A percentile compares a stretch with the other conserved stretches of the same genome.
These are phyloP conservation scores for Spirogloea muscicola DNA, from an alignment of 139 green algal species.

Conservation along the genomic window DNA sequence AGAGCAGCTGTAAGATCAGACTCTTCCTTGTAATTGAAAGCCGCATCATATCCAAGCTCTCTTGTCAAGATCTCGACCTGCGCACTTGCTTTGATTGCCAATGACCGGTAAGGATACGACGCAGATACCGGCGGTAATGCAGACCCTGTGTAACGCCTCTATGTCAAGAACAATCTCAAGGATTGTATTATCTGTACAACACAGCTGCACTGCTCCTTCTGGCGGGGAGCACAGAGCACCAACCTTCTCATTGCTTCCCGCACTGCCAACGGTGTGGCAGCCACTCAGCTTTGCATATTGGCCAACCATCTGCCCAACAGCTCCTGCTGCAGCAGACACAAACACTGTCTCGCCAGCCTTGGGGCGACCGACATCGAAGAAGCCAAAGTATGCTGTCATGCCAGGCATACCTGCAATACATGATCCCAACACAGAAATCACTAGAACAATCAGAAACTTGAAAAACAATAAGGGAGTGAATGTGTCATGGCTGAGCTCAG, in stretches of 20 bases:
- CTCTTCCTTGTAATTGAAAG: constrained; percentile 56
- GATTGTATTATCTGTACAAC: too few species aligned
- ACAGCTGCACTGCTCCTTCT: too few species aligned
- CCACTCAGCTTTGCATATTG: constrained; percentile 55
- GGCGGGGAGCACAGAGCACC: too few species aligned
- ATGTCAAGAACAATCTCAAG: too few species aligned
- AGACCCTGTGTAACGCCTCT: too few species aligned
- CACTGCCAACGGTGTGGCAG: constrained; percentile 52
- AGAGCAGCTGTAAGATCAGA: constrained; percentile 9
- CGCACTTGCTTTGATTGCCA: too few species aligned
- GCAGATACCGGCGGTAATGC: too few species aligned
- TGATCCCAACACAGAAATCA: too few species aligned
- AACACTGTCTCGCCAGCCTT: constrained; percentile 44
- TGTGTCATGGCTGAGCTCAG: too few species aligned
- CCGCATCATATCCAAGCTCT: constrained; percentile 45
- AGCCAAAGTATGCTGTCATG: constrained; percentile 39
- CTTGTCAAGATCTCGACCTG: constrained; percentile 28
- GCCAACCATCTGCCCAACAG: constrained; percentile 51
- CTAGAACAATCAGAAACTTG: too few species aligned
- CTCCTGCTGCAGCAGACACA: constrained; percentile 37
- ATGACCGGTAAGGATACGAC: too few species aligned
- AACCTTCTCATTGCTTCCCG: constrained; percentile 51
- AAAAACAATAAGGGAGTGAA: too few species aligned
- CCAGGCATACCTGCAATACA: constrained; percentile 24
- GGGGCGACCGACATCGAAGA: constrained; percentile 49